phyloP scores from a whole-genome alignment of 352 stramenopile genomes.

The Phytophthora constricta region DNA sequence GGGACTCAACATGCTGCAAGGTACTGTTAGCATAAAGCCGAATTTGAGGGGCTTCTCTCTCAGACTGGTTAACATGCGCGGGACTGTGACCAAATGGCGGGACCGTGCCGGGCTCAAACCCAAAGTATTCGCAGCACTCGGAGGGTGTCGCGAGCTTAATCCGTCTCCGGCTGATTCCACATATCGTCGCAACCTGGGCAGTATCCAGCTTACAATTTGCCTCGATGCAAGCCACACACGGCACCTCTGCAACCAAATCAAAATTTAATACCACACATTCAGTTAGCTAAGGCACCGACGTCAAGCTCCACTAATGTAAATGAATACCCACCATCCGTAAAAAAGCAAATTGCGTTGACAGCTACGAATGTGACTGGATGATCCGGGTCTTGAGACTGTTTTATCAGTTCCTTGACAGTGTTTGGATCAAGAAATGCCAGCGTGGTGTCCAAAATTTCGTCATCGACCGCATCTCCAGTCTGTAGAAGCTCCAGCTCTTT shows the following conservation, averaged over 20 bases:
- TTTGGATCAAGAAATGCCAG: slow-evolving; percentile 49
- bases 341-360: slow-evolving; percentile 82
- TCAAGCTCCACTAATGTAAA: too few relatives aligned
- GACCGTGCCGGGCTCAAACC: slow-evolving; percentile 68
- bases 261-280: slow-evolving; percentile 1
- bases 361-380: slow-evolving; percentile 44
- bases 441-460: slow-evolving; percentile 21
- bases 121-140: slow-evolving; percentile 68
- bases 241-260: slow-evolving; percentile 40
- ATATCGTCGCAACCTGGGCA: slow-evolving; percentile 52
- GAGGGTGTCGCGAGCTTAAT: slow-evolving; percentile 69
- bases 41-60: slow-evolving; percentile 12
- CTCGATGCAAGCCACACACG: slow-evolving; percentile 66
- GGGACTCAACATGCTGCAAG: slow-evolving; percentile 40
- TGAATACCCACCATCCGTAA: slow-evolving; percentile 55
- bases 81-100: slow-evolving; percentile 61
- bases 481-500: slow-evolving; percentile 11
- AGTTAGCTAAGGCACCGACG: too few relatives aligned
- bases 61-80: slow-evolving; percentile 2
- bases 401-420: slow-evolving; percentile 41
- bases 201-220: slow-evolving; percentile 68
- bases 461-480: neutral
- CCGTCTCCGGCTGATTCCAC: slow-evolving; percentile 60
- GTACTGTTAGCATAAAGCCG: slow-evolving; percentile 51
- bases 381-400: slow-evolving; percentile 20